Evolutionary conservation across 306 rosid species (phyloP).

Genomic region (Citrullus mucosospermus): DNA sequence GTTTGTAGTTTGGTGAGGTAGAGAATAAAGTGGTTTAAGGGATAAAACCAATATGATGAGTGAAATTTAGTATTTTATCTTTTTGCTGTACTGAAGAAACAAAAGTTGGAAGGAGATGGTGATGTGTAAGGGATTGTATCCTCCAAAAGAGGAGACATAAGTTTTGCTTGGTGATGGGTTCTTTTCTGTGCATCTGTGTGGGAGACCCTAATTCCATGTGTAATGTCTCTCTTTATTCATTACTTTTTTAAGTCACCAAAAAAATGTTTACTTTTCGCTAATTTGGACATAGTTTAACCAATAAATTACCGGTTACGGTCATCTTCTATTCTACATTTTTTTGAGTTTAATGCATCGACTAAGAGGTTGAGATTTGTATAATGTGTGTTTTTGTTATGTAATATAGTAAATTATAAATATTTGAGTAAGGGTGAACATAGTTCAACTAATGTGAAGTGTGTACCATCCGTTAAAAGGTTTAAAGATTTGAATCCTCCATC

Average conservation of each 20-base stretch:
- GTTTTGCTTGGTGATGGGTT: not conserved
- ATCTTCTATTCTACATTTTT: too few species aligned
- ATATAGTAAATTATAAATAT: too few species aligned
- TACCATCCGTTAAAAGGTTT: too few species aligned
- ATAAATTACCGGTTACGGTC: too few species aligned
- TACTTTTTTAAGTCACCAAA: not conserved
- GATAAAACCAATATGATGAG: not conserved
- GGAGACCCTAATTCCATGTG: not conserved
- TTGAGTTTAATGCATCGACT: too few species aligned
- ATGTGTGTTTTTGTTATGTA: not conserved
- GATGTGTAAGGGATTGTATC: constrained; percentile 2
- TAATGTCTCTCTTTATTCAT: not conserved
- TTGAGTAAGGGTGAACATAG: too few species aligned
- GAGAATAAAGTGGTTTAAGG: not conserved
- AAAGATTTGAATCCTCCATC: too few species aligned
- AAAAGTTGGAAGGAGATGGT: constrained; percentile 6
- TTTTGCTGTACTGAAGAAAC: not conserved
- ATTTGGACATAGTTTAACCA: too few species aligned
- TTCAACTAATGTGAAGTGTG: too few species aligned
- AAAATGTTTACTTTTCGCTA: not conserved
- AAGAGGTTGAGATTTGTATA: too few species aligned
- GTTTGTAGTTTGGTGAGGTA: not conserved
- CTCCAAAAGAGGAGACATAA: constrained; percentile 4
- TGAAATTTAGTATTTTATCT: not conserved
- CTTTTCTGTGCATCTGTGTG: not conserved